Base-by-base conservation (phyloP, 2,329 filamentous ascomycete genomes). In the Neonectria punicea region DNA sequence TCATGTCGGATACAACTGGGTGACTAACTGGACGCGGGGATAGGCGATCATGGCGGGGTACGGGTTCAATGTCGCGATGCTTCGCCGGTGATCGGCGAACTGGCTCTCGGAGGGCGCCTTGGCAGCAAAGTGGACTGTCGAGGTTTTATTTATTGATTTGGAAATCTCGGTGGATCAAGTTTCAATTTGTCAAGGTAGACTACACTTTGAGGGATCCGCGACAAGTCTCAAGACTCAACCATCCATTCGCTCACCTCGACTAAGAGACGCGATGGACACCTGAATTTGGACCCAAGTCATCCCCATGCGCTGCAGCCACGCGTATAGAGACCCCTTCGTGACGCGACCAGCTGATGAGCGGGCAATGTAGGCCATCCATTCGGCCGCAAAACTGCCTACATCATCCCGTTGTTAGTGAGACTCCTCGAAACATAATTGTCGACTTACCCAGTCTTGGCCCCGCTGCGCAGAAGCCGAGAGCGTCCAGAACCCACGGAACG, bases 331-430 rank as follows among this genome's bases (percentile, higher is more conserved):
- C 0, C 63, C 67, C 28, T 67, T 71, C 2, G 66, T 43, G 1
- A 74, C 68, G 3, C 61, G 18, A 8, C 61, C 70, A 3, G 62
- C 13, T 7, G 53, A 14, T 7, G 36, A 39, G 36, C 55, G 53
- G 11, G 67, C 60, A 53, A 74, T 68, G 8, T 44, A 41, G 3
- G 66, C 66, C 73, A 75, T 75, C 71, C 70, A 74, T 11, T 67
- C 44, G 1, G 73, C 68, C 0, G 72, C 71, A 44, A 75, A 71
- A 1, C 67, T 73, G 2, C 65, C 73, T 75, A 1, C 4, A 0
- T 0, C 14, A 11, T 4, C 41, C 32, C 8, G 39, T n/a, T 0
- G 44, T 36, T 51, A 49, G 5, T 5, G 3, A 2, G 1, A 0
- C 2, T 2, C 1, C 1, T 8, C 1, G 2, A 2, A 2, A 1